Conservation (phyloP, 1,139 yeast species). For the Diutina scorzettiae region DNA sequence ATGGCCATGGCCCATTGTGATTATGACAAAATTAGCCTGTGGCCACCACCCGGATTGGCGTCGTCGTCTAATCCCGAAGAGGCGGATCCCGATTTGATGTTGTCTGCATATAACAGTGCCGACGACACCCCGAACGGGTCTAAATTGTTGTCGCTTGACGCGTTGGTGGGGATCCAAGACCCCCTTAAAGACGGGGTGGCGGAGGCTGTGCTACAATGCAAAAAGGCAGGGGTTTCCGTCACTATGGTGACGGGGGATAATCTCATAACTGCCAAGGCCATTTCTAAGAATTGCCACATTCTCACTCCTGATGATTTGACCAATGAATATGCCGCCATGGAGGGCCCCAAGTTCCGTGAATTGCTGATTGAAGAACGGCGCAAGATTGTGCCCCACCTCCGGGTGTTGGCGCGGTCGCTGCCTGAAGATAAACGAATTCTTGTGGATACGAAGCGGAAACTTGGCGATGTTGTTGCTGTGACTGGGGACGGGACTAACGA, state of each 20-base stretch:
- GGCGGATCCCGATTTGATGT: slow-evolving; percentile 39
- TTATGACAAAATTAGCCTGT: slow-evolving; percentile 30
- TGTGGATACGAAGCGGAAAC: slow-evolving; percentile 67
- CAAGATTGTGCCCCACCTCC: slow-evolving; percentile 53
- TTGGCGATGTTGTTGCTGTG: slow-evolving; percentile 93
- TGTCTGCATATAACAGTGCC: slow-evolving; percentile 13
- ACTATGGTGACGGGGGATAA: slow-evolving; percentile 99
- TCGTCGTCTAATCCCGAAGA: slow-evolving; percentile 18
- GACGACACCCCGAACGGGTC: slow-evolving; percentile 15
- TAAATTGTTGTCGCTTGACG: slow-evolving; percentile 37
- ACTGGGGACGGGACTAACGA: slow-evolving; percentile 98
- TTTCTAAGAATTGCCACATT: slow-evolving; percentile 79
- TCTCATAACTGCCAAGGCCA: slow-evolving; percentile 78
- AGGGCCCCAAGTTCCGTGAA: slow-evolving; percentile 81
- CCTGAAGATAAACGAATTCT: slow-evolving; percentile 89
- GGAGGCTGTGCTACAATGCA: slow-evolving; percentile 77
- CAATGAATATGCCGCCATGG: slow-evolving; percentile 62
- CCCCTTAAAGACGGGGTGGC: slow-evolving; percentile 88
- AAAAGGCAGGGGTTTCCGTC: slow-evolving; percentile 83
- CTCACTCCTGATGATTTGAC: slow-evolving; percentile 40
- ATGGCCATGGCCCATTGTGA: slow-evolving; percentile 76
- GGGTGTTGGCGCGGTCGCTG: slow-evolving; percentile 85
- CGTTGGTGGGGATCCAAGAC: slow-evolving; percentile 86
- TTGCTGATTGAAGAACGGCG: slow-evolving; percentile 47
- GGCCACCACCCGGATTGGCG: slow-evolving; percentile 55